Evolutionary conservation across 768 basidiomycete genomes (phyloP).

Genomic region (Suillus lakei): DNA sequence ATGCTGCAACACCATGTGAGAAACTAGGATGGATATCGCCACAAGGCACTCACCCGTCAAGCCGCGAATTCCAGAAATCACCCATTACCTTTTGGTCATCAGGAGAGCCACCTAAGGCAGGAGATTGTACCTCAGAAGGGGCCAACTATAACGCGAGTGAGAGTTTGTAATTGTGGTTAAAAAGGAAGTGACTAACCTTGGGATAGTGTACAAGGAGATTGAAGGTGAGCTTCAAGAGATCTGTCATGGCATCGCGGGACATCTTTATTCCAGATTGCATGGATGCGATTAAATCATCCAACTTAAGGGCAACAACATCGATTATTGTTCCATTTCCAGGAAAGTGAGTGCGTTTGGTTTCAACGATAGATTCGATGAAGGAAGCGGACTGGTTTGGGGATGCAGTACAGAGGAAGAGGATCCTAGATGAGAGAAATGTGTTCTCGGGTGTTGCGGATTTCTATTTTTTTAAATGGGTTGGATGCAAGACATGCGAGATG

Average conservation of each 20-base stretch:
- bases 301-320: slow-evolving; percentile 63
- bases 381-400: slow-evolving; percentile 48
- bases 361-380: slow-evolving; percentile 63
- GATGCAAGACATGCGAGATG: slow-evolving; percentile 20
- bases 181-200: slow-evolving; percentile 49
- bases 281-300: slow-evolving; percentile 57
- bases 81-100: slow-evolving; percentile 58
- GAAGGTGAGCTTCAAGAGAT: slow-evolving; percentile 84
- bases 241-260: slow-evolving; percentile 75
- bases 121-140: slow-evolving; percentile 48
- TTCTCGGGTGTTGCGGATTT: slow-evolving; percentile 64
- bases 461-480: slow-evolving; percentile 46
- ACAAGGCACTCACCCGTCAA: slow-evolving; percentile 63
- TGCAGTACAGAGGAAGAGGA: slow-evolving; percentile 75
- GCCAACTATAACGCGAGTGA: slow-evolving; percentile 32
- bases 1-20: slow-evolving; percentile 49
- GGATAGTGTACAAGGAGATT: slow-evolving; percentile 85
- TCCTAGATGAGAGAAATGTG: slow-evolving; percentile 75
- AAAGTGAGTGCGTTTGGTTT: slow-evolving; percentile 59
- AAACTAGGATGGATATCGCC: neutral
- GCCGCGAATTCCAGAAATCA: slow-evolving; percentile 74
- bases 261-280: slow-evolving; percentile 57
- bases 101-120: slow-evolving; percentile 10
- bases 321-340: slow-evolving; percentile 49
- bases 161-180: neutral